Evolutionary conservation across 2,329 filamentous ascomycete species (phyloP), one percentile per base, ranked within the genome.

Genomic region (Emericellopsis cladophorae): DNA sequence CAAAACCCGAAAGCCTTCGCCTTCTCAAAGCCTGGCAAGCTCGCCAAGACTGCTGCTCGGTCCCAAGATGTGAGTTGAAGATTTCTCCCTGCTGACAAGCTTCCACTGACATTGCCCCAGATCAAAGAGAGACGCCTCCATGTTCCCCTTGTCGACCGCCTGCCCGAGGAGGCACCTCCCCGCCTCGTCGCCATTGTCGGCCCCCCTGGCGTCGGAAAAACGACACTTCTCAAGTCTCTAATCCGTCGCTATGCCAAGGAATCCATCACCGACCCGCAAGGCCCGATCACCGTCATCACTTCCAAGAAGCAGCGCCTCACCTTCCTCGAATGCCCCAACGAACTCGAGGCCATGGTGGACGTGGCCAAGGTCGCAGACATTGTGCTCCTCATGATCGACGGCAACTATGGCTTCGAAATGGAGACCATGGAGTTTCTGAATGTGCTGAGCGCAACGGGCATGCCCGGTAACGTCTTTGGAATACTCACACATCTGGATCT

Each of bases 401-500:
- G 92, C 42, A 96, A 96, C 64, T 98, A 84, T 54, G 93, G 92
- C 12, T 98, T 98, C 56, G 92, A 98, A 65, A 98, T 98, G 92
- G 92, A 98, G 71, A 98, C 92, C 0, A 98, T 98, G 92, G 92
- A 98, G 63, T 98, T 98, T 46, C 67, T 98, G 55, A 96, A 95
- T 52, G 81, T 95, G 15, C 69, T 98, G 39, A 83, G 85, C n/a
- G 79, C 87, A 3, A 94, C 85, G 24, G 92, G 92, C 60, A 96
- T 98, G 90, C 92, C 93, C 0, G 90, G 92, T 48, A 98, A 98
- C 53, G 89, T 98, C 31, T 96, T 98, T 57, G 92, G 92, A 40
- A 89, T 98, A 43, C 73, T 98, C 36, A 96, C 92, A 14, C 93
- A 98, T 67, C 70, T 98, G 45, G 92, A 98, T 57, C 69, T 98